Evolutionary conservation across 2,329 filamentous ascomycete genomes (phyloP), one percentile per base, ranked within the genome.

Genomic region (Zalaria obscura): DNA sequence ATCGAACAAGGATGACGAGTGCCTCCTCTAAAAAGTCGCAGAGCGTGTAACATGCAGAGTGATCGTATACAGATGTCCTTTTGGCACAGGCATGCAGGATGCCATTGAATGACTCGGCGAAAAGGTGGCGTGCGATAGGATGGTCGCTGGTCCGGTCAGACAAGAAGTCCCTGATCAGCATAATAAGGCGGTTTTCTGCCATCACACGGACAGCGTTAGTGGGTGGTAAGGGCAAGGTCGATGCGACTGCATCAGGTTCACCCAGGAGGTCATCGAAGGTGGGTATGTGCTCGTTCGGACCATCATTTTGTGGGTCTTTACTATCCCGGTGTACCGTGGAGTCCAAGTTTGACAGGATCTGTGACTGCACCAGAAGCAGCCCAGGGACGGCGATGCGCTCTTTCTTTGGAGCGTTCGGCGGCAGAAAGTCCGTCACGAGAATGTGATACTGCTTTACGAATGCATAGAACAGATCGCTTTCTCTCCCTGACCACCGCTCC

Each of bases 1-100:
- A 83, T 41, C 76, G 71, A 34, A 76, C 67, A 45, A 82, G 66
- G 34, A 86, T 78, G 10, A 76, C 67, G 39, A 93, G 66, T 1
- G 80, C 72, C 60, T 94, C 87, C 55, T 94, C 85, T 26, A 94
- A 66, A 49, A 94, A 87, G 58, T 95, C 88, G 55, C 87, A 89
- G n/a, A 94, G 68, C 6, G 85, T 83, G 56, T 91, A 91, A 58
- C 86, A 93, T 11, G 85, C 82, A 47, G 77, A 77, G 55, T 86
- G 83, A 57, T 93, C 80, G 56, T 81, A 93, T 41, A 84, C 69
- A 0, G 85, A 88, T 0, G 82, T 88, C 49, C 75, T 78, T 49
- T 79, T 76, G 1, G 85, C 78, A 2, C 81, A 76, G 1, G 80
- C 78, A 56, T 82, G 86, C 55, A 91, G 69, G 27, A 93, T 65